These are phyloP conservation scores for Tetrahymena thermophila DNA, from an alignment of 73 alveolate genomes.

Conservation along the genomic window DNA sequence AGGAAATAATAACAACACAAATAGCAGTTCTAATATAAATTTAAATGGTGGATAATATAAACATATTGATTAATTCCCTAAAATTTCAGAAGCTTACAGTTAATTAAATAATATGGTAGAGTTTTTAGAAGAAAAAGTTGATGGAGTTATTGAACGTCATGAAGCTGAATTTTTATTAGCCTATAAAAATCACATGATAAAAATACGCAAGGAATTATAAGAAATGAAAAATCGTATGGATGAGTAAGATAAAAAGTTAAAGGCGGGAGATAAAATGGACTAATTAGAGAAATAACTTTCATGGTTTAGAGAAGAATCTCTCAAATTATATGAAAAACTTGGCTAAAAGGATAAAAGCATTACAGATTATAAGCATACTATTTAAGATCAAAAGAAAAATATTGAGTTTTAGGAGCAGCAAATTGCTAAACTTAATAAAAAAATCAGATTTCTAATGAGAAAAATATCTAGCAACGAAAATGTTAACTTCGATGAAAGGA, in stretches of 20 bases:
- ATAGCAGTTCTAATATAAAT: neutral
- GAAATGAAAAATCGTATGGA: constrained; percentile 15
- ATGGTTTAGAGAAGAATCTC: constrained; percentile 8
- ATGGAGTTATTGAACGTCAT: neutral
- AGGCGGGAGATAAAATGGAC: neutral
- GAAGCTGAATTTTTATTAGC: constrained; percentile 24
- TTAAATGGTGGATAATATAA: neutral
- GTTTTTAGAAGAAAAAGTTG: neutral
- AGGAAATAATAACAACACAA: neutral
- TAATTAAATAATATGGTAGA: neutral
- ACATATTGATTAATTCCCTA: neutral
- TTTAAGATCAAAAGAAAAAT: neutral
- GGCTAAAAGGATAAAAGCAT: constrained; percentile 12
- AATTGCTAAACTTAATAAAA: constrained; percentile 8
- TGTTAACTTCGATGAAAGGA: neutral
- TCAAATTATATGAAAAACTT: neutral
- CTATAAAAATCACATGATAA: constrained; percentile 17
- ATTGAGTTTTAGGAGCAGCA: constrained; percentile 6
- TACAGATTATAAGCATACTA: neutral
- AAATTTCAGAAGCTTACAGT: neutral
- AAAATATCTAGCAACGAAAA: neutral
- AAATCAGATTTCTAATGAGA: neutral
- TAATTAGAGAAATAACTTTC: neutral
- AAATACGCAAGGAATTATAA: constrained; percentile 8
- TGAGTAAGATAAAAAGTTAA: constrained; percentile 2